Base-by-base conservation (phyloP, 805 yeast genomes). In the Metschnikowia reukaufii region DNA sequence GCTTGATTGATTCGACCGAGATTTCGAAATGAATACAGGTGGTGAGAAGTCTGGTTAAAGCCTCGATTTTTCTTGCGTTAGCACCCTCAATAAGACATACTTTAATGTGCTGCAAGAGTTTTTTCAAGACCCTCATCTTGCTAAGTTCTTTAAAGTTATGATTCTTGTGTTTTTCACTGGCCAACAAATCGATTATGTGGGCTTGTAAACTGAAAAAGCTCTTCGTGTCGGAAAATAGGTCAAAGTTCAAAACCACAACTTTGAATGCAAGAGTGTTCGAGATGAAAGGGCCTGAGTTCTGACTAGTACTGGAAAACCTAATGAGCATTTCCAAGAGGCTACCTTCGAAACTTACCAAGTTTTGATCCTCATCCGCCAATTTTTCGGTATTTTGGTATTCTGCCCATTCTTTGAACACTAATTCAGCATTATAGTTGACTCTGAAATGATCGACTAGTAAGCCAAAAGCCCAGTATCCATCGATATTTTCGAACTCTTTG, bases 401-500 rank as follows among this genome's bases (percentile, higher is more conserved):
- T 12, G 25, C 4, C 36, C 41, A 16, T n/a, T 36, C 18, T 21
- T 40, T 34, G 15, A 46, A 40, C 13, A 10, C 20, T 16, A 50
- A 40, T 7, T 39, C 25, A 1, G 42, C 47, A 33, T 65, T 63
- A 34, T 39, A 47, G 17, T 51, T 54, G 3, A 56, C 58, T 51
- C 68, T 72, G 56, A 79, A 81, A 21, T 74, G 66, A 34, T 74
- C 77, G 21, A 84, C 56, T 7, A 86, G 57, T 0, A 83, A 74
- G 0, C 78, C 74, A 1, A 86, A 58, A 2, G 83, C 72, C 20
- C 79, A 80, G 55, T 81, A 86, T 1, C 90, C 90, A 52, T 76
- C 77, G 3, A 70, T 67, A 15, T 74, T 68, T 53, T 83, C 88
- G 58, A 84, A 78, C 49, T 83, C 88, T 39, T 76, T 74, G 23